Base-by-base conservation (phyloP, 2,329 filamentous ascomycete species). In the Ceratocystis ficicola region DNA sequence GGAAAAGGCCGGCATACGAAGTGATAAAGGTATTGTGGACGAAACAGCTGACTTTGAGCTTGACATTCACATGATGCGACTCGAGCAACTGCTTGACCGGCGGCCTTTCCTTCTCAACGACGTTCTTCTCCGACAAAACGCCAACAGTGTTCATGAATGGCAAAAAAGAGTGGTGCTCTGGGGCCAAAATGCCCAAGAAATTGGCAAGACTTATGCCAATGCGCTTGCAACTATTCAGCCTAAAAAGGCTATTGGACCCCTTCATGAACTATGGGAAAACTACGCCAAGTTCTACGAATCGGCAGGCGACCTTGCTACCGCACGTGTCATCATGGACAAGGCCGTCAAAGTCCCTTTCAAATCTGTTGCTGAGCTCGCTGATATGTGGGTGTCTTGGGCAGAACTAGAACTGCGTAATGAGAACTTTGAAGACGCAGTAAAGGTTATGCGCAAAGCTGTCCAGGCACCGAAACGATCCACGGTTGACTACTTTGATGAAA, bases 371-470 rank as follows among this genome's bases (percentile, higher is more conserved):
- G 94, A 99, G 75, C 81, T 99, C 67, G 94, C 94, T 22, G 94
- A 99, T 72, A 95, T 94, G 83, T 99, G 94, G 94, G 95, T 95
- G 69, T 91, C 96, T 76, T 99, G 94, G 93, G 93, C 95, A 0
- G 93, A 99, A 76, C 90, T 99, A 88, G 94, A 99, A 75, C 81
- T 99, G 62, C 88, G 94, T 62, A 91, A 91, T 72, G 92, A 97
- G 72, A 95, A 97, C 73, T 96, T 97, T 70, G 92, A 97, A 73
- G 88, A 89, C 72, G 94, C 95, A 2, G 87, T 96, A 69, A 87
- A 88, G 68, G 93, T 99, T 73, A 96, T 99, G 92, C 89, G 90
- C 50, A 97, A 96, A 75, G 94, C 94, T 20, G 93, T 94, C 4
- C 92, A 96, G 74, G 90, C 94, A n/a, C 92, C 94, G 0, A 97